Evolutionary conservation across 208 protist species (phyloP).

Genomic region (Acanthamoeba healyi): DNA sequence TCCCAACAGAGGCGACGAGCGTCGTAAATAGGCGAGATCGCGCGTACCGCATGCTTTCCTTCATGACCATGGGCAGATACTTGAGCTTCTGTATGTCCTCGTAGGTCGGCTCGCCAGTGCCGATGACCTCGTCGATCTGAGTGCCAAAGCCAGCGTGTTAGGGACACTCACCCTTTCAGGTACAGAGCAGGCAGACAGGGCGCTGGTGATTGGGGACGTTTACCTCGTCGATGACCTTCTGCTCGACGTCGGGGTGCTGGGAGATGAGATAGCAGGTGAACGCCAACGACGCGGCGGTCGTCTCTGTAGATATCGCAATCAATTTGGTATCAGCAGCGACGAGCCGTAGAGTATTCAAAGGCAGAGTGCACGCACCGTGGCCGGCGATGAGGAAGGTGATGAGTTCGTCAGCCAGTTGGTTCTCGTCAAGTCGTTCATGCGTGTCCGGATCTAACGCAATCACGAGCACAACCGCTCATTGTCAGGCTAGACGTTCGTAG

Average conservation of each 20-base stretch:
- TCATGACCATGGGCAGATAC: slow-evolving; percentile 59
- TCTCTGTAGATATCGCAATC: not conserved
- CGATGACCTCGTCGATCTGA: slow-evolving; percentile 14
- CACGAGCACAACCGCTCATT: too few relatives aligned
- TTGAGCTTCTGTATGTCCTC: slow-evolving; percentile 56
- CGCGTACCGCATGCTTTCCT: slow-evolving; percentile 52
- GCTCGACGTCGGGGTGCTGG: slow-evolving; percentile 33
- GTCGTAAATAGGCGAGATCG: not conserved
- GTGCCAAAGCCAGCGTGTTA: not conserved
- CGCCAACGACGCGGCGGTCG: slow-evolving; percentile 49
- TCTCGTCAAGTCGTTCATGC: not conserved
- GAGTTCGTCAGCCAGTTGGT: slow-evolving; percentile 21
- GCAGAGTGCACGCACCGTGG: too few relatives aligned
- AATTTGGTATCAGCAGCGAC: not conserved
- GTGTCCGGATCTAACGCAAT: slow-evolving; percentile 29
- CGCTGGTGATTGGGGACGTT: not conserved
- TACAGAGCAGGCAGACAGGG: too few relatives aligned
- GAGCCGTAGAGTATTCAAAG: too few relatives aligned
- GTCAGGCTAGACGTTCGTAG: too few relatives aligned
- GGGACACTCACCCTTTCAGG: too few relatives aligned
- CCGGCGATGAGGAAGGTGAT: slow-evolving; percentile 62
- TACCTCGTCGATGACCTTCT: slow-evolving; percentile 40
- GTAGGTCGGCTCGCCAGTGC: slow-evolving; percentile 1
- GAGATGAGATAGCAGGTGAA: slow-evolving; percentile 30
- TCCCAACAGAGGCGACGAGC: not conserved